Percentiles rank a stretch among this genome's conserved stretches.
Conservation (phyloP, 2,329 filamentous ascomycete genomes). For the Penicillium hesseltinei region DNA sequence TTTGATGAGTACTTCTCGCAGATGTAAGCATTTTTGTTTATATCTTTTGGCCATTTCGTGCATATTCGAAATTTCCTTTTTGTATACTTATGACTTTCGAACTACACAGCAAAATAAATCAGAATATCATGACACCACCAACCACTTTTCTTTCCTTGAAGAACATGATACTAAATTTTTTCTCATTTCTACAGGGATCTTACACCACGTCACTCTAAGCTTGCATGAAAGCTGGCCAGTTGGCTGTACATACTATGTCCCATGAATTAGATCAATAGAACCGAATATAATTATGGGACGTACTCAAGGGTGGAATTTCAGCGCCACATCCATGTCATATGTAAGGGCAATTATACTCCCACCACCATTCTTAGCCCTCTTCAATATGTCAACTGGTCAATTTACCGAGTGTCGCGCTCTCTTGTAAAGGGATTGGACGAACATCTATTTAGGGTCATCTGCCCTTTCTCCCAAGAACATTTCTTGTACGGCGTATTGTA, state of each 20-base stretch:
- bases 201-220: not conserved
- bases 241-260: not conserved
- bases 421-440: no score
- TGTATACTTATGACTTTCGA: not conserved
- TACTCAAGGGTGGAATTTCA: no score
- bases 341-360: no score
- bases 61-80: not conserved
- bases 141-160: not conserved
- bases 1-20: constrained; percentile 50
- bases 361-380: no score
- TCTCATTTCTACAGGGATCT: not conserved
- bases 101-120: not conserved
- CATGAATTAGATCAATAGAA: no score
- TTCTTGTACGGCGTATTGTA: no score
- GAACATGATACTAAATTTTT: not conserved
- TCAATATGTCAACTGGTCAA: no score
- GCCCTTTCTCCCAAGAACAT: no score
- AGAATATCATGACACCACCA: not conserved
- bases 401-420: no score
- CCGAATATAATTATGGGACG: no score
- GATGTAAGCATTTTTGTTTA: constrained; percentile 17
- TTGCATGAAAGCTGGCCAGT: not conserved
- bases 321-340: no score
- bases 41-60: not conserved
- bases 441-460: no score